These are phyloP conservation scores for Colletotrichum endophyticum DNA, from an alignment of 2,329 filamentous ascomycete genomes.

Conservation along the genomic window DNA sequence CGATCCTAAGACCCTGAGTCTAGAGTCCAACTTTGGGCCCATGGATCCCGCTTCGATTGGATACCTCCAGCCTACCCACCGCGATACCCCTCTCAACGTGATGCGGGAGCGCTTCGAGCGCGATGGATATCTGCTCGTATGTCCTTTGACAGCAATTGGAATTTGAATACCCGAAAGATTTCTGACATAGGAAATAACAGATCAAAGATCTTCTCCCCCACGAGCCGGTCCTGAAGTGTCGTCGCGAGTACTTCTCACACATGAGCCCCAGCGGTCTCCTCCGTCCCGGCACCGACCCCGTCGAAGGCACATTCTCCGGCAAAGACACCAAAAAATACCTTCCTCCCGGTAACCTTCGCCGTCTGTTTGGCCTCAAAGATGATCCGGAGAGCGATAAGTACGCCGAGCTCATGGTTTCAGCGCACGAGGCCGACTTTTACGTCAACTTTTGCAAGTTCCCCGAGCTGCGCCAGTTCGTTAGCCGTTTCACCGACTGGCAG, in stretches of 20 bases:
- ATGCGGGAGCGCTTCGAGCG: conserved; percentile 8
- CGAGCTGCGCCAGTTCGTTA: conserved; percentile 6
- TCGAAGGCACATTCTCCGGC: conserved; percentile 12
- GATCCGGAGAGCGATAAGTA: not conserved
- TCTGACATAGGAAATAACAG: not conserved
- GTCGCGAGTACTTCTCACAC: conserved; percentile 15
- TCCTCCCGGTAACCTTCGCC: conserved; percentile 1
- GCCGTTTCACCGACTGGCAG: not conserved
- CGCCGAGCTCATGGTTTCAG: not conserved
- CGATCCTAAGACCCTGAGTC: not conserved
- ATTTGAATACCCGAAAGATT: not conserved
- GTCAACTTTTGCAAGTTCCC: conserved; percentile 7
- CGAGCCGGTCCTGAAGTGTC: conserved; percentile 9
- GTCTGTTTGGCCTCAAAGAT: not conserved
- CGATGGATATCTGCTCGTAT: conserved; percentile 14
- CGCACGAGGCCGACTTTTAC: conserved; percentile 1
- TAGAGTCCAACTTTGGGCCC: not conserved
- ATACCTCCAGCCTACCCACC: not conserved
- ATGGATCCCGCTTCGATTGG: not conserved
- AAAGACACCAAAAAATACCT: not conserved
- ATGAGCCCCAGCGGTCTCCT: conserved; percentile 20
- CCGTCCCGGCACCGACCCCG: conserved; percentile 4
- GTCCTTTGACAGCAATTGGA: not conserved
- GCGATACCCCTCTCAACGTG: not conserved
- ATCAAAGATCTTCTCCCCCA: conserved; percentile 3